These are phyloP conservation scores for Urochloa ruziziensis DNA, from an alignment of 176 grass and related monocot genomes.

Conservation along the genomic window DNA sequence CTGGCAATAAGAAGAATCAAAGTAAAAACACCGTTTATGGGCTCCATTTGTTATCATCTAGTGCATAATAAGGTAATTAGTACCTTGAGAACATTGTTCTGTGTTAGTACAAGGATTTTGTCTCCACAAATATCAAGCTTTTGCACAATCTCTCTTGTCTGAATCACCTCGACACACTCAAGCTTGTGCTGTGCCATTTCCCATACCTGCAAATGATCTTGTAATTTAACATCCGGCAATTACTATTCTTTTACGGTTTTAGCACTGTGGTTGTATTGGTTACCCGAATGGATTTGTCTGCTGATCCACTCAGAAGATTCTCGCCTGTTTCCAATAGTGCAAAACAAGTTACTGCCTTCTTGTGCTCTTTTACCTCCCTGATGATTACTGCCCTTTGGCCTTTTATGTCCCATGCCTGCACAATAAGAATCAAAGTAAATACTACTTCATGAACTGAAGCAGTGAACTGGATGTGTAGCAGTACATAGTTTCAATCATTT, in stretches of 20 bases:
- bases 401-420: slow-evolving; percentile 95
- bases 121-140: slow-evolving; percentile 65
- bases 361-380: slow-evolving; percentile 87
- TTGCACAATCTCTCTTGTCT: slow-evolving; percentile 78
- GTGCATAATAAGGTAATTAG: slow-evolving; percentile 1
- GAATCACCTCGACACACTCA: slow-evolving; percentile 81
- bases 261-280: slow-evolving; percentile 13
- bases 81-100: slow-evolving; percentile 69
- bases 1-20: slow-evolving; percentile 42
- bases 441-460: not conserved
- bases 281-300: slow-evolving; percentile 96
- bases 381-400: slow-evolving; percentile 72
- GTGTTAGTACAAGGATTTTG: slow-evolving; percentile 69
- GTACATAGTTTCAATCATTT: slow-evolving; percentile 3
- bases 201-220: slow-evolving; percentile 67
- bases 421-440: slow-evolving; percentile 8
- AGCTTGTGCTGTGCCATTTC: slow-evolving; percentile 80
- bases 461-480: not conserved
- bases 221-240: not conserved
- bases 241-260: not conserved
- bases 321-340: slow-evolving; percentile 71
- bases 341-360: slow-evolving; percentile 75
- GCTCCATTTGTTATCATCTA: not conserved
- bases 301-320: slow-evolving; percentile 81
- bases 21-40: slow-evolving; percentile 15